Percentiles rank a stretch among this genome's conserved stretches.
Conservation (phyloP, 2,329 filamentous ascomycete species). For the Tolypocladium endophyticum region DNA sequence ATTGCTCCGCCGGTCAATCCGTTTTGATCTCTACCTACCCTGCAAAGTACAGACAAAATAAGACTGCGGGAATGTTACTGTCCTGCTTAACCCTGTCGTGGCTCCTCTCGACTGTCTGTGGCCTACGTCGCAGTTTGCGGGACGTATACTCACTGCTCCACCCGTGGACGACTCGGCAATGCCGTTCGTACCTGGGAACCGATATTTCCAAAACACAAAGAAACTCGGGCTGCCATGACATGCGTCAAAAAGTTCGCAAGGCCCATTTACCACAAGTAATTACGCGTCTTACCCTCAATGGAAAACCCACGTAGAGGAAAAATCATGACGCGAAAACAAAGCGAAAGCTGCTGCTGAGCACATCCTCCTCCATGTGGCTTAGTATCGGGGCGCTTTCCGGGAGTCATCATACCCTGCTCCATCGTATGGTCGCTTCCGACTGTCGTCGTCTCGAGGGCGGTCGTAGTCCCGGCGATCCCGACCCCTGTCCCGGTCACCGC, state of each 20-base stretch:
- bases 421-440: constrained; percentile 62
- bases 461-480: constrained; percentile 30
- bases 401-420: constrained; percentile 73
- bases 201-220: background rate
- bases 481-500: constrained; percentile 18
- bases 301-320: background rate
- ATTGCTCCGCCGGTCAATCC: constrained; percentile 1
- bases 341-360: constrained; percentile 1
- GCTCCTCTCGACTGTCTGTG: background rate
- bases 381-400: constrained; percentile 55
- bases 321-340: background rate
- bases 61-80: constrained; percentile 1
- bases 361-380: constrained; percentile 11
- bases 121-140: background rate
- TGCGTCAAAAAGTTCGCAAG: background rate
- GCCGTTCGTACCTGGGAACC: background rate
- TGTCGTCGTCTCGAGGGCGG: constrained; percentile 46
- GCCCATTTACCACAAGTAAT: background rate
- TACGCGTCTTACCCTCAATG: background rate
- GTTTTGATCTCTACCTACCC: constrained; percentile 5
- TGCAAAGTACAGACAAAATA: constrained; percentile 4
- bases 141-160: background rate
- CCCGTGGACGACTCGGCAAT: background rate
- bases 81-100: background rate
- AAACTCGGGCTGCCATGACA: background rate